A percentile compares a stretch with the other conserved stretches of the same genome.
Evolutionary conservation across 2,329 filamentous ascomycete species (phyloP).

Genomic region (Lachnellula cervina): DNA sequence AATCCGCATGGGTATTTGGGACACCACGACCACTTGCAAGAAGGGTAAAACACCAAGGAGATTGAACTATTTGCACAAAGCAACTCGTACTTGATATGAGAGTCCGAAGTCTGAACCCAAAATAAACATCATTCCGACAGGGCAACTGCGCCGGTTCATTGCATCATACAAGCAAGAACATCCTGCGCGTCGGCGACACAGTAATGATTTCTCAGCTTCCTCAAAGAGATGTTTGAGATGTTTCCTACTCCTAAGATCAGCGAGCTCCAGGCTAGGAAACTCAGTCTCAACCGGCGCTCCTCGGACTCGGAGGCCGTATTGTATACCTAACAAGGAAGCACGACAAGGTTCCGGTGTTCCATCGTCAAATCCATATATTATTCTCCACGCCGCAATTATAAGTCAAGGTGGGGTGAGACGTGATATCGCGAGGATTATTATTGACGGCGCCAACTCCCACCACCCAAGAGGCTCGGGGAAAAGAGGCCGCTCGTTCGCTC

Average conservation of each 20-base stretch:
- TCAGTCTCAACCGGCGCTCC: background rate
- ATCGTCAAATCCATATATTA: background rate
- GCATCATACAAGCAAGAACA: slow-evolving; percentile 10
- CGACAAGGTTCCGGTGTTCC: slow-evolving; percentile 2
- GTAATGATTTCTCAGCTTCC: background rate
- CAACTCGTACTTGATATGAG: background rate
- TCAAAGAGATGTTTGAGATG: background rate
- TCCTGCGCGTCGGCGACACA: background rate
- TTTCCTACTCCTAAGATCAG: slow-evolving; percentile 4
- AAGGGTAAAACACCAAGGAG: background rate
- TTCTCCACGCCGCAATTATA: background rate
- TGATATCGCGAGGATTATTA: background rate
- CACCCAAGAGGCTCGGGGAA: background rate
- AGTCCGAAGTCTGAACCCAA: background rate
- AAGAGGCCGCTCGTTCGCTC: background rate
- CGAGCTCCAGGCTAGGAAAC: background rate
- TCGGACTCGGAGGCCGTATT: background rate
- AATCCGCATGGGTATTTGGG: background rate
- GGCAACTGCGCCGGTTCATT: slow-evolving; percentile 10
- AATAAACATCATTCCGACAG: slow-evolving; percentile 1
- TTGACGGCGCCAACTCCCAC: background rate
- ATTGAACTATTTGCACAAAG: background rate
- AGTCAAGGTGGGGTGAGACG: background rate
- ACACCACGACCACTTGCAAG: too few relatives aligned
- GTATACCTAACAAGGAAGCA: background rate